phyloP scores from a whole-genome alignment of 371 early-diverging fungal species.

The Massospora cicadina region DNA sequence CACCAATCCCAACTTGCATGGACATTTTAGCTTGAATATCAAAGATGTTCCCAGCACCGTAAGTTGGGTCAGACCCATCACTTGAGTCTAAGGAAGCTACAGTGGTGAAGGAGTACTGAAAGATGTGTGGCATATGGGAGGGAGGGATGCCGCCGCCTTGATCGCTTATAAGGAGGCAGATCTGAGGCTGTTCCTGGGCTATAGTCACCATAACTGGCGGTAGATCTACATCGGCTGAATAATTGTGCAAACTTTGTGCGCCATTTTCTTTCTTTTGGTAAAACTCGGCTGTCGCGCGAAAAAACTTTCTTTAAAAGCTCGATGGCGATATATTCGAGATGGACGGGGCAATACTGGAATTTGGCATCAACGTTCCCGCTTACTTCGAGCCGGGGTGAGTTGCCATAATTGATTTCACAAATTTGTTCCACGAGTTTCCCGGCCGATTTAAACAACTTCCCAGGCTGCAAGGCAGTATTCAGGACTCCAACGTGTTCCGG shows the following conservation, averaged over 20 bases:
- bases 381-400: conserved; percentile 52
- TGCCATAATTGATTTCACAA: conserved; percentile 83
- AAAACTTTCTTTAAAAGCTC: conserved; percentile 86
- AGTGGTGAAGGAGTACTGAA: conserved; percentile 87
- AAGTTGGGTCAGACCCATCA: conserved; percentile 21
- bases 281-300: conserved; percentile 78
- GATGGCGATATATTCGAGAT: conserved; percentile 84
- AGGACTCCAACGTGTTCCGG: conserved; percentile 66
- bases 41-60: conserved; percentile 26
- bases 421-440: conserved; percentile 62
- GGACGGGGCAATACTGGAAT: conserved; percentile 83
- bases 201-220: conserved; percentile 80
- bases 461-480: conserved; percentile 55
- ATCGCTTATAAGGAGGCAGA: conserved; percentile 78
- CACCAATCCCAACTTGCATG: conserved; percentile 72
- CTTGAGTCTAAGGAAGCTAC: conserved; percentile 42
- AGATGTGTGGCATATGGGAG: conserved; percentile 55
- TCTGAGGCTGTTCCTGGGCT: conserved; percentile 50
- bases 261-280: conserved; percentile 28
- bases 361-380: conserved; percentile 58
- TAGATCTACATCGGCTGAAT: conserved; percentile 11
- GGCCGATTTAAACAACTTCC: conserved; percentile 37
- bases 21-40: conserved; percentile 37
- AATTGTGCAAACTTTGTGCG: background rate
- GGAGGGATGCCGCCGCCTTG: conserved; percentile 82